These are phyloP conservation scores for Wickerhamiella brachini DNA, from an alignment of 805 yeast genomes.

Conservation along the genomic window DNA sequence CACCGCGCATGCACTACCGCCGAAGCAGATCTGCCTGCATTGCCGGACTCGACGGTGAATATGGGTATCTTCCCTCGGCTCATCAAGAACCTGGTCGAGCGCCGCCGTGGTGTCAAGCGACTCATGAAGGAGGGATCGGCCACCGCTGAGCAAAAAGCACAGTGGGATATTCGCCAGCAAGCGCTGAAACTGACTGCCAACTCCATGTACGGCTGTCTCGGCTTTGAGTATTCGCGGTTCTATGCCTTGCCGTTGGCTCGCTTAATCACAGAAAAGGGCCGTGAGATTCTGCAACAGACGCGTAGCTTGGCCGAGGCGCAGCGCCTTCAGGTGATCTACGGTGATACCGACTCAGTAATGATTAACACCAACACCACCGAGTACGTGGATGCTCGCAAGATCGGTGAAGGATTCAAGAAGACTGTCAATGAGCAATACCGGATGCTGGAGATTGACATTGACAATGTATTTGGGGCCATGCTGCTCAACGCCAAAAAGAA, in stretches of 20 bases:
- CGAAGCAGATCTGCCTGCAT: constrained; percentile 27
- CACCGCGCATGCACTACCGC: constrained; percentile 35
- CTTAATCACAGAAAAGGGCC: constrained; percentile 87
- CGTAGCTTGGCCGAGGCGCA: constrained; percentile 81
- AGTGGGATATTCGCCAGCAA: constrained; percentile 89
- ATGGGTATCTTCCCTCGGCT: constrained; percentile 82
- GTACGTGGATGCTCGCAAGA: constrained; percentile 58
- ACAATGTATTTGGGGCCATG: constrained; percentile 76
- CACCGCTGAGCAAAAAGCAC: constrained; percentile 47
- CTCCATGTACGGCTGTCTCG: constrained; percentile 99
- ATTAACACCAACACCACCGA: constrained; percentile 72
- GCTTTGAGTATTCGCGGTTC: constrained; percentile 80
- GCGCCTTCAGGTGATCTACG: constrained; percentile 78
- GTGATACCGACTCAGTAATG: constrained; percentile 99
- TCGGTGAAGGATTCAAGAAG: constrained; percentile 74
- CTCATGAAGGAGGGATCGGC: constrained; percentile 64
- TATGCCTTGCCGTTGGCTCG: constrained; percentile 93
- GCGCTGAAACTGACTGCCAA: constrained; percentile 94
- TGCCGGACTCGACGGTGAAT: constrained; percentile 40
- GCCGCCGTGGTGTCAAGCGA: constrained; percentile 88
- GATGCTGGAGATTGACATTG: constrained; percentile 84
- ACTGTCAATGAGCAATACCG: constrained; percentile 81
- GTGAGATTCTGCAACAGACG: constrained; percentile 89
- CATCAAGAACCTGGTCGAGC: constrained; percentile 66
- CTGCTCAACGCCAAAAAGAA: constrained; percentile 91